Evolutionary conservation across 805 yeast genomes (phyloP).

Genomic region (Komagataella pseudopastoris): DNA sequence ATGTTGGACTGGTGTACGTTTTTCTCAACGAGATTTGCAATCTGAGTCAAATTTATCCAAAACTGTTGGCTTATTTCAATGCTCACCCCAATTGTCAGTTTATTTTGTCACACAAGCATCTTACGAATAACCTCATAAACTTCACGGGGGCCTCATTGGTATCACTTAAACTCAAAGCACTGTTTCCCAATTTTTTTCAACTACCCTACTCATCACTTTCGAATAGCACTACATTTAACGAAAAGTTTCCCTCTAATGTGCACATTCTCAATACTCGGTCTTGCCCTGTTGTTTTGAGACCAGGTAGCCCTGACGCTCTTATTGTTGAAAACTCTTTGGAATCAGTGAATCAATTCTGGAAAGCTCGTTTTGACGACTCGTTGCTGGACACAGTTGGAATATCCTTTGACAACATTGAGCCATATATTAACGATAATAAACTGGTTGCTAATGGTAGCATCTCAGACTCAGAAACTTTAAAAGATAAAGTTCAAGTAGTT

Average conservation of each 20-base stretch:
- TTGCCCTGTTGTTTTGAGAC: background rate
- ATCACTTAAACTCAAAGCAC: constrained; percentile 41
- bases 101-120: constrained; percentile 56
- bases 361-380: background rate
- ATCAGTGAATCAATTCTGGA: background rate
- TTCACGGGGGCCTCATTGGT: constrained; percentile 41
- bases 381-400: background rate
- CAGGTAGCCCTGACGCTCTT: background rate
- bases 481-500: constrained; percentile 47
- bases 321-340: background rate
- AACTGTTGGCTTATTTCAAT: constrained; percentile 44
- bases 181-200: constrained; percentile 31
- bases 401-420: background rate
- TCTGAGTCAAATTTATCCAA: constrained; percentile 24
- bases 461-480: constrained; percentile 13
- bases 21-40: constrained; percentile 49
- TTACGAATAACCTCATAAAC: constrained; percentile 48
- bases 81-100: constrained; percentile 31
- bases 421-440: background rate
- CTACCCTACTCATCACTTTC: constrained; percentile 14
- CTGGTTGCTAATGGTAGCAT: background rate
- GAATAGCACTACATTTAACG: background rate
- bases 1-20: constrained; percentile 53
- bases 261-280: background rate
- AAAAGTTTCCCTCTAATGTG: background rate